A percentile compares a stretch with the other conserved stretches of the same genome.
phyloP scores from a whole-genome alignment of 225 moss, liverwort and hornwort species.

The Antitrichia curtipendula region DNA sequence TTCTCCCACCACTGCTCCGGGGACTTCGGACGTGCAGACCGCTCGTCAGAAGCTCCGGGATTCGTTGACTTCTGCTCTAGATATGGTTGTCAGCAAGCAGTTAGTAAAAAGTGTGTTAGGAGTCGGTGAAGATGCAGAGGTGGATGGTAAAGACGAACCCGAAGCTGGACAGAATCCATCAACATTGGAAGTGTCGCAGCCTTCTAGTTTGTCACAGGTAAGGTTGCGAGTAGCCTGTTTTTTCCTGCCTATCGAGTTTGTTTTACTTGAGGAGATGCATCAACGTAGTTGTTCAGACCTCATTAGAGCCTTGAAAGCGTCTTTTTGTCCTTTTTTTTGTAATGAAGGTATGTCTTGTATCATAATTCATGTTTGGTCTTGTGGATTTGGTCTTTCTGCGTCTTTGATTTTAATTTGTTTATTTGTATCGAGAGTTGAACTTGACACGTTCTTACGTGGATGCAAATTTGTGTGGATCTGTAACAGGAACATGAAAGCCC shows the following conservation, averaged over 20 bases:
- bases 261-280: not conserved
- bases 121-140: constrained; percentile 8
- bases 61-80: constrained; percentile 69
- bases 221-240: not conserved
- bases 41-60: constrained; percentile 70
- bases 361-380: not conserved
- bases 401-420: not conserved
- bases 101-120: constrained; percentile 74
- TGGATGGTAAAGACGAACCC: not conserved
- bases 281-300: not conserved
- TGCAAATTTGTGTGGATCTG: not conserved
- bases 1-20: constrained; percentile 21
- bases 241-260: not conserved
- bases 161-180: not conserved
- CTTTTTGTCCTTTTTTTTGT: not conserved
- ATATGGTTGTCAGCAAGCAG: constrained; percentile 91
- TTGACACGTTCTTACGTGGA: not conserved
- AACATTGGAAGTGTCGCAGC: not conserved
- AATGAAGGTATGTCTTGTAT: not conserved
- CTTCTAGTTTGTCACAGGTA: constrained; percentile 1
- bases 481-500: constrained; percentile 7
- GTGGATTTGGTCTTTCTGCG: not conserved
- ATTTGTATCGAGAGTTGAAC: not conserved
- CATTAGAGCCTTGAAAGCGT: not conserved
- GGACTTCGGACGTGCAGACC: constrained; percentile 33